phyloP scores from a whole-genome alignment of 2,329 filamentous ascomycete genomes.

The Aspergillus quadrilineatus region DNA sequence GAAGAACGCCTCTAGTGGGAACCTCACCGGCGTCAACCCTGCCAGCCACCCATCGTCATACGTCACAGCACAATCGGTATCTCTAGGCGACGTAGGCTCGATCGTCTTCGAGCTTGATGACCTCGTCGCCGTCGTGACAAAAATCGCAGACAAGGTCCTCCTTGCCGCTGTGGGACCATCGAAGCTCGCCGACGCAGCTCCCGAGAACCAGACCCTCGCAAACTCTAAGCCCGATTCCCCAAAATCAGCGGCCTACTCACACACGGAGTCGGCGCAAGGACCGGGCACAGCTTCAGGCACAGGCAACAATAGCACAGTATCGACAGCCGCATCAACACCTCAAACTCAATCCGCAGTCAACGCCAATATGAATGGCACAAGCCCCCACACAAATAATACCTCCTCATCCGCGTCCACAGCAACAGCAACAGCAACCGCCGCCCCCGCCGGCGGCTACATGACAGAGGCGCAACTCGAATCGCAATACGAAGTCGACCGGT shows the following conservation, averaged over 20 bases:
- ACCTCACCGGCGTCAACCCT: slow-evolving; percentile 44
- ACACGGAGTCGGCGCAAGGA: not conserved
- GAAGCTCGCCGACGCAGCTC: slow-evolving; percentile 22
- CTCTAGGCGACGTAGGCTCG: slow-evolving; percentile 44
- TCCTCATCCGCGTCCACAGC: slow-evolving; percentile 3
- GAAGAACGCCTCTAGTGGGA: slow-evolving; percentile 40
- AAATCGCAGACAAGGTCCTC: slow-evolving; percentile 44
- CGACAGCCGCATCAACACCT: not conserved
- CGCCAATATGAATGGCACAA: not conserved
- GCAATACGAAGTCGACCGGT: slow-evolving; percentile 43
- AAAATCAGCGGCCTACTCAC: not conserved
- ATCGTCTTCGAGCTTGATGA: slow-evolving; percentile 46
- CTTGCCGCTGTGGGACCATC: slow-evolving; percentile 43
- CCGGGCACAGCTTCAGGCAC: slow-evolving; percentile 7
- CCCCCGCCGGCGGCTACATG: slow-evolving; percentile 6
- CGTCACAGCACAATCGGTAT: slow-evolving; percentile 42
- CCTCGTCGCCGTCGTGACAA: slow-evolving; percentile 42
- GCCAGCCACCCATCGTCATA: slow-evolving; percentile 45
- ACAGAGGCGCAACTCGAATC: slow-evolving; percentile 32
- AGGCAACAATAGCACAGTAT: not conserved
- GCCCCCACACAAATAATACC: not conserved
- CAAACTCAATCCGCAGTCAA: slow-evolving; percentile 10
- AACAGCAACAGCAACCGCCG: not conserved
- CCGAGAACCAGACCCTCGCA: slow-evolving; percentile 9
- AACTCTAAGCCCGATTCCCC: slow-evolving; percentile 7